Percentiles rank a stretch among this genome's conserved stretches.
phyloP scores from a whole-genome alignment of 495 filamentous ascomycete species.

The Ramalina intermedia region DNA sequence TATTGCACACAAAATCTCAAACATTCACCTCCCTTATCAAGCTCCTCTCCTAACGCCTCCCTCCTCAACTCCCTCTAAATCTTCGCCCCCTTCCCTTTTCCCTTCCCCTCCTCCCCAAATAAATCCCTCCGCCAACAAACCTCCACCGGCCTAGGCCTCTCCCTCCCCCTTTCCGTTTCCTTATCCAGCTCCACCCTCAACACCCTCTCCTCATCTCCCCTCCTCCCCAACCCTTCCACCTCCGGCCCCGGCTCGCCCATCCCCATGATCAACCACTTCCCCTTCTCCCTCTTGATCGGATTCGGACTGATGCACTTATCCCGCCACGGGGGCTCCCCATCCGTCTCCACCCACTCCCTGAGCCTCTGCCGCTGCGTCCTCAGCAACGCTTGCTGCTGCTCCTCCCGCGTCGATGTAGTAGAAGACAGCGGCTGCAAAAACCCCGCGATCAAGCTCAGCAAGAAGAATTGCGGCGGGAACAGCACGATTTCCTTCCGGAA shows the following conservation, averaged over 20 bases:
- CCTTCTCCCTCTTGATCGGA: conserved; percentile 34
- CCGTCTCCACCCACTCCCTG: conserved; percentile 38
- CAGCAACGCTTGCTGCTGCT: conserved; percentile 29
- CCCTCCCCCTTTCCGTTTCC: conserved; percentile 10
- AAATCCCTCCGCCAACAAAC: conserved; percentile 4
- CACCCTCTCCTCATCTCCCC: conserved; percentile 59
- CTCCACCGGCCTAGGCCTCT: conserved; percentile 7
- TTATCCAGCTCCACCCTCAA: conserved; percentile 38
- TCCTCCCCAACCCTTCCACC: conserved; percentile 42
- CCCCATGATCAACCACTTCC: conserved; percentile 43
- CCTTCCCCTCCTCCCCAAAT: background rate
- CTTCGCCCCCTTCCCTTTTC: background rate
- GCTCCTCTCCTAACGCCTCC: background rate
- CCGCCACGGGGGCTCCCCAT: conserved; percentile 49
- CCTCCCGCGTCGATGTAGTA: conserved; percentile 2
- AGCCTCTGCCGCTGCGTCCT: conserved; percentile 41
- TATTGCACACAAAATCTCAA: too few relatives aligned
- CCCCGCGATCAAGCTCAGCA: conserved; percentile 49
- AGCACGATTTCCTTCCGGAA: conserved; percentile 55
- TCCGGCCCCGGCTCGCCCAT: conserved; percentile 62
- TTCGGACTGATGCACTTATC: conserved; percentile 65
- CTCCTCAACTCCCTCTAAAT: background rate
- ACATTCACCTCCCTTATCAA: background rate
- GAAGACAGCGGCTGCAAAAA: conserved; percentile 38
- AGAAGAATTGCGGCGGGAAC: conserved; percentile 80